Evolutionary conservation across 179 eudicot species (phyloP).

Genomic region (Pouteria campechiana): DNA sequence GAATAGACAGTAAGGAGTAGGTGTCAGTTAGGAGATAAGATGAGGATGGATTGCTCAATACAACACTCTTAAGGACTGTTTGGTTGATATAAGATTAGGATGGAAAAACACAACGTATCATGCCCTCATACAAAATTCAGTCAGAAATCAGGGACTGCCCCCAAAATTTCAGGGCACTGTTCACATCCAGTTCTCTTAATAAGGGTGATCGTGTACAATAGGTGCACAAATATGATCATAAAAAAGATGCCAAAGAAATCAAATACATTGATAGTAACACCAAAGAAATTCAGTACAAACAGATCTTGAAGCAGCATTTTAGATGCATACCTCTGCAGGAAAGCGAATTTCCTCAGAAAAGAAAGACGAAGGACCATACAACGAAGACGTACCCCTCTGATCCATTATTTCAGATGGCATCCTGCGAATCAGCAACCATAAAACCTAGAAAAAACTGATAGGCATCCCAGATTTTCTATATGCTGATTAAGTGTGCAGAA

Average conservation of each 20-base stretch:
- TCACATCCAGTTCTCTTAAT: conserved; percentile 7
- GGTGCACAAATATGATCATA: not conserved
- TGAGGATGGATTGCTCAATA: no score
- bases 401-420: conserved; percentile 3
- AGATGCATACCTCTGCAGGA: conserved; percentile 35
- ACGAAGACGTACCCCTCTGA: not conserved
- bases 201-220: conserved; percentile 1
- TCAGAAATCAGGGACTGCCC: no score
- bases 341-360: conserved; percentile 28
- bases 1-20: no score
- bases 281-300: not conserved
- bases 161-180: no score
- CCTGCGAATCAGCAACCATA: not conserved
- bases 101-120: no score
- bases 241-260: not conserved
- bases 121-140: no score
- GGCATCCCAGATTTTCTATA: no score
- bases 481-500: no score
- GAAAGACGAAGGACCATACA: conserved; percentile 33
- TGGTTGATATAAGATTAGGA: no score
- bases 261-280: not conserved
- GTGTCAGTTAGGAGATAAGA: no score
- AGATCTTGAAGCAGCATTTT: not conserved
- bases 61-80: no score
- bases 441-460: not conserved